Evolutionary conservation across 495 filamentous ascomycete genomes (phyloP).

Genomic region (Emericellopsis terricola): DNA sequence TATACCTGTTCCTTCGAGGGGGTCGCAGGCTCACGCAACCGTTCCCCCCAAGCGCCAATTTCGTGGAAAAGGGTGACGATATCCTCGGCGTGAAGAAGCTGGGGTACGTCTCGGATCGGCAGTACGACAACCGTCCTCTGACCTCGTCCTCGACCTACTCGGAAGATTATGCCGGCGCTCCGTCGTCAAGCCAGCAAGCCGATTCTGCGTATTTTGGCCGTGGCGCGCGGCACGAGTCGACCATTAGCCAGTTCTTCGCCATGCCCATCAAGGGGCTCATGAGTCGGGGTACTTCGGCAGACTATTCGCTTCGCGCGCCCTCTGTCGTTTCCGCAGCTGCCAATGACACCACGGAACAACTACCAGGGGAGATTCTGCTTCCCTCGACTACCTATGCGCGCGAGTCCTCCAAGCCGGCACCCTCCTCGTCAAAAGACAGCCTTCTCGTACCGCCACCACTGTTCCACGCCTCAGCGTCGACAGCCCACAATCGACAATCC

Average conservation of each 20-base stretch:
- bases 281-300: no score
- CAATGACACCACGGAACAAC: no score
- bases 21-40: no score
- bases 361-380: no score
- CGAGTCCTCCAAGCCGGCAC: background rate
- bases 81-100: slow-evolving; percentile 6
- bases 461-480: background rate
- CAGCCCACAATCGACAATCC: background rate
- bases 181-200: background rate
- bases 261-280: no score
- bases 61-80: slow-evolving; percentile 16
- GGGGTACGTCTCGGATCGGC: background rate
- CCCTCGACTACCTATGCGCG: background rate
- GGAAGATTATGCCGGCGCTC: background rate
- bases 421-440: background rate
- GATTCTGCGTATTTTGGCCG: no score
- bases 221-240: no score
- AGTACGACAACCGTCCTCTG: background rate
- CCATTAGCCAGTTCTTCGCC: no score
- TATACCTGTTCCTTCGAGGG: slow-evolving; percentile 31
- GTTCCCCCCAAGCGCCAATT: no score
- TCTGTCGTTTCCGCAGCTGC: no score
- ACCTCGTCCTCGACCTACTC: background rate
- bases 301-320: no score
- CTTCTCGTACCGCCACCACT: background rate